Conservation (phyloP, 1,284 basidiomycete genomes). For the Malassezia nana region DNA sequence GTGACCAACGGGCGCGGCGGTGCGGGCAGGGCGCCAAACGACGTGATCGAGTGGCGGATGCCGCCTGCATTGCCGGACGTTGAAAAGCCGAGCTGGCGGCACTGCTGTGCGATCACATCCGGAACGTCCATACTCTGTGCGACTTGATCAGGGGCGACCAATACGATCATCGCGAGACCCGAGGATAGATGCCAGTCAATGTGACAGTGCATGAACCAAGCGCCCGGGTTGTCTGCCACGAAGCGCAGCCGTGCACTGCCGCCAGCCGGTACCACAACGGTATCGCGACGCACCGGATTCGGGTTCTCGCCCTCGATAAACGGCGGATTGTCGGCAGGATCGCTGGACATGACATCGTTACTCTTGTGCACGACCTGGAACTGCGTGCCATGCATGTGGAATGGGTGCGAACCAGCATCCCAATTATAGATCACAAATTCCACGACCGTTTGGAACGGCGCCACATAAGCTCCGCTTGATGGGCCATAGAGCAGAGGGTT, state of each 20-base stretch:
- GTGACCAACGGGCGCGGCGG: slow-evolving; percentile 6
- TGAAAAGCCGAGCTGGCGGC: slow-evolving; percentile 57
- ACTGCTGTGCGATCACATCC: slow-evolving; percentile 59
- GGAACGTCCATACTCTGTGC: slow-evolving; percentile 52
- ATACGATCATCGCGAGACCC: slow-evolving; percentile 63
- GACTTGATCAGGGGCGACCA: slow-evolving; percentile 60
- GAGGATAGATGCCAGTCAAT: slow-evolving; percentile 61
- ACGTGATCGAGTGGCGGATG: slow-evolving; percentile 24
- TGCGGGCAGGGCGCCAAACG: slow-evolving; percentile 19
- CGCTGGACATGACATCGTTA: slow-evolving; percentile 65
- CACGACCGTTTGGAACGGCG: slow-evolving; percentile 64
- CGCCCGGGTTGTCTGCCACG: slow-evolving; percentile 59
- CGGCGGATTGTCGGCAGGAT: slow-evolving; percentile 66
- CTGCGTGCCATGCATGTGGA: slow-evolving; percentile 20
- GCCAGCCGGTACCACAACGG: slow-evolving; percentile 54
- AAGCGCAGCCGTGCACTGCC: slow-evolving; percentile 61
- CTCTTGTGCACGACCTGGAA: slow-evolving; percentile 59
- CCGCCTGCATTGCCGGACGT: slow-evolving; percentile 46
- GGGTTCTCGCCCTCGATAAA: slow-evolving; percentile 63
- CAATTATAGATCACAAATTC: slow-evolving; percentile 71
- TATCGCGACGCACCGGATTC: slow-evolving; percentile 77
- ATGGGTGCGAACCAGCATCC: slow-evolving; percentile 63
- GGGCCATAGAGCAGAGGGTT: slow-evolving; percentile 13
- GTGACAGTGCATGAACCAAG: slow-evolving; percentile 51
- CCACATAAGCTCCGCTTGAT: slow-evolving; percentile 55